phyloP scores from a whole-genome alignment of 2,329 filamentous ascomycete genomes.

The Colletotrichum scovillei region DNA sequence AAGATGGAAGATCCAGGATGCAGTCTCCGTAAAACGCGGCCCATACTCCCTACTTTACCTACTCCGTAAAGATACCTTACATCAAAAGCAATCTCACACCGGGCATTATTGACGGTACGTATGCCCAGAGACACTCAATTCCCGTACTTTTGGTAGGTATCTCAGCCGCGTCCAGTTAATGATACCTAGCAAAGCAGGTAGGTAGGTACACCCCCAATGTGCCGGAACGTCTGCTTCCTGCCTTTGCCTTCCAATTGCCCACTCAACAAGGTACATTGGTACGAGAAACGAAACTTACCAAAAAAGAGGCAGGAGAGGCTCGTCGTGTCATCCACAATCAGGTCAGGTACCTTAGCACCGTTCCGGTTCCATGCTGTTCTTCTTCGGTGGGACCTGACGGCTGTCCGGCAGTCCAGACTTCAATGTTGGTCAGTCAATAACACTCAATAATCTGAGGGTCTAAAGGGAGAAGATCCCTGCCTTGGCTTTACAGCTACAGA shows the following conservation, averaged over 20 bases:
- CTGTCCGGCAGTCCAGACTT: not conserved
- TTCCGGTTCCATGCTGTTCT: not conserved
- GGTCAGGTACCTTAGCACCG: constrained; percentile 9
- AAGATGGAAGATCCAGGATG: constrained; percentile 9
- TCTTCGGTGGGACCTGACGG: constrained; percentile 6
- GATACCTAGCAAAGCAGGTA: not conserved
- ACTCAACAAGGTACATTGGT: not conserved
- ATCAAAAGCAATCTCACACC: constrained; percentile 10
- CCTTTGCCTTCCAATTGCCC: not conserved
- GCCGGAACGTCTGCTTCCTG: not conserved
- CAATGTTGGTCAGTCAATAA: not conserved
- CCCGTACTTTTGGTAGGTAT: not conserved
- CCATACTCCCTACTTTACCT: too few species aligned
- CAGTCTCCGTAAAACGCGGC: not conserved
- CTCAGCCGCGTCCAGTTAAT: not conserved
- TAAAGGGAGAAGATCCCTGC: not conserved
- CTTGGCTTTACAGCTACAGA: not conserved
- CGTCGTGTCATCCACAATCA: constrained; percentile 8
- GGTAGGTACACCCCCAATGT: not conserved
- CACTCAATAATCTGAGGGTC: not conserved
- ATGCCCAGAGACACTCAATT: not conserved
- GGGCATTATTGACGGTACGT: not conserved
- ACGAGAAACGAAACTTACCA: not conserved
- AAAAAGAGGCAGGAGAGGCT: not conserved
- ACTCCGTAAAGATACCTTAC: not conserved